Conservation (phyloP, 805 yeast genomes). For the Pichia cabralensis region DNA sequence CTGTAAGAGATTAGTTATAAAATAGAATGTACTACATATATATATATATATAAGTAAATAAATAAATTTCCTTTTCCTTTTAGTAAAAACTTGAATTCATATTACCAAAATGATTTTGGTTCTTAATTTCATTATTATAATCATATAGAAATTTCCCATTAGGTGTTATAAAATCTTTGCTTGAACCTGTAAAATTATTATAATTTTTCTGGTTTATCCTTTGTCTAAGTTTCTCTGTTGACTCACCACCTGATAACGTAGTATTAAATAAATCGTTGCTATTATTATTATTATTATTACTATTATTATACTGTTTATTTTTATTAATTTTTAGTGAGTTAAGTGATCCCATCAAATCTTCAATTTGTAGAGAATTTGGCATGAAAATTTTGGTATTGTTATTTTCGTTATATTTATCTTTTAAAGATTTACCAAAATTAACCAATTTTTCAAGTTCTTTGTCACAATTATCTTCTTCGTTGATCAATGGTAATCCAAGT, state of each 20-base stretch:
- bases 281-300: background rate
- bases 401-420: conserved; percentile 6
- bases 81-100: conserved; percentile 2
- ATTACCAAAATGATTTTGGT: background rate
- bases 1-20: background rate
- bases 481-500: conserved; percentile 39
- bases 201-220: too few species aligned
- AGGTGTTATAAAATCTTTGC: conserved; percentile 3
- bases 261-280: too few species aligned
- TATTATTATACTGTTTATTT: background rate
- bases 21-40: background rate
- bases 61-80: background rate
- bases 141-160: conserved; percentile 5
- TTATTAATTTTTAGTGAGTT: background rate
- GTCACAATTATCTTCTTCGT: too few species aligned
- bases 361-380: conserved; percentile 1
- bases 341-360: conserved; percentile 6
- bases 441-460: background rate
- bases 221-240: too few species aligned
- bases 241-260: too few species aligned
- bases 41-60: background rate
- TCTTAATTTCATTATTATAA: conserved; percentile 2
- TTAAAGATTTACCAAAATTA: background rate
- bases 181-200: background rate
- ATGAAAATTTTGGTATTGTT: conserved; percentile 1